A percentile compares a stretch with the other conserved stretches of the same genome.
Conservation (phyloP, 2,329 filamentous ascomycete genomes). For the Colletotrichum caudatum region DNA sequence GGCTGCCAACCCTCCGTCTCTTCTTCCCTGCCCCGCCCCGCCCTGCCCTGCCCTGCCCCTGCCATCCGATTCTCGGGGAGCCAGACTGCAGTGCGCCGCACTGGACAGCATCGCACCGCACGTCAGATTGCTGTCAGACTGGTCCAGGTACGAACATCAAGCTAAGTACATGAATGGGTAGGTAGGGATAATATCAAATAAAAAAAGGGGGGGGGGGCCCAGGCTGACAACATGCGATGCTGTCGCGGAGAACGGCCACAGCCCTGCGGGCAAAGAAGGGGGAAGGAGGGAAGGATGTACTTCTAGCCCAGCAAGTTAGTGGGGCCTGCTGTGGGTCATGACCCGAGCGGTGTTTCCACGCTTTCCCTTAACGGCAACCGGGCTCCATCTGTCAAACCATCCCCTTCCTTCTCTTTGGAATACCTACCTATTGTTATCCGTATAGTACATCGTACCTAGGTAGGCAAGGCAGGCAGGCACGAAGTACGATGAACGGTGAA, state of each 20-base stretch:
- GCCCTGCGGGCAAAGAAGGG: constrained; percentile 6
- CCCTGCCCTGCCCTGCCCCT: not conserved
- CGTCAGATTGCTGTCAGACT: not conserved
- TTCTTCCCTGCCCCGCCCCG: not conserved
- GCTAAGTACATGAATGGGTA: not conserved
- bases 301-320: constrained; percentile 6
- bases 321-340: constrained; percentile 9
- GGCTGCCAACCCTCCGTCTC: not conserved
- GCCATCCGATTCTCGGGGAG: constrained; percentile 1
- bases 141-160: not conserved
- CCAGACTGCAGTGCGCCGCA: not conserved
- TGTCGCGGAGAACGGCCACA: constrained; percentile 10
- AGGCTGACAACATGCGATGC: constrained; percentile 10
- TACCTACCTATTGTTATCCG: too few species aligned
- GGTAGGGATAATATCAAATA: not conserved
- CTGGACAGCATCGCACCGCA: not conserved
- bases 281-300: not conserved
- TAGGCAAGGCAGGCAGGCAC: not conserved
- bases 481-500: too few species aligned
- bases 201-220: not conserved
- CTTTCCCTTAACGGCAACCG: not conserved
- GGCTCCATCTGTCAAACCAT: constrained; percentile 36
- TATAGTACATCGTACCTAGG: not conserved
- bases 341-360: constrained; percentile 24
- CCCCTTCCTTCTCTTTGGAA: not conserved